Conservation (phyloP, 75 land plant genomes). For the Larix kaempferi region DNA sequence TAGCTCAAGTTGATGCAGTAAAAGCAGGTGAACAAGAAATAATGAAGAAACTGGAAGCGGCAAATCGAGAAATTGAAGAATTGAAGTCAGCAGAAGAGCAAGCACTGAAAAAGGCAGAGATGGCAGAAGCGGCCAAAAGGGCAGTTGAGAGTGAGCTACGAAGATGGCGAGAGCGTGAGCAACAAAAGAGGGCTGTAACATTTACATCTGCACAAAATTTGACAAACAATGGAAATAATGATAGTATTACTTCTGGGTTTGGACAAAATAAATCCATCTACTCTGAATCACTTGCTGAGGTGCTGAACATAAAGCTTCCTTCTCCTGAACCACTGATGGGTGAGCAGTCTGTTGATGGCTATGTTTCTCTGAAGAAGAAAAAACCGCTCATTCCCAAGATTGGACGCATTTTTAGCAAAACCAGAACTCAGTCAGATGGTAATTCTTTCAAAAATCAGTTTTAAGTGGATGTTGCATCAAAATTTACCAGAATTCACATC, state of each 20-base stretch:
- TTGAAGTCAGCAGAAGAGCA: slow-evolving; percentile 49
- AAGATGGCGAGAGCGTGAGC: slow-evolving; percentile 55
- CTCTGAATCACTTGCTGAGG: slow-evolving; percentile 8
- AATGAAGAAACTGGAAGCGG: slow-evolving; percentile 46
- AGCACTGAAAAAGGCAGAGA: slow-evolving; percentile 73
- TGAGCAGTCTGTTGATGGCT: slow-evolving; percentile 15
- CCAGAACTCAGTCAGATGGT: slow-evolving; percentile 47
- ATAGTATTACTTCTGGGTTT: slow-evolving; percentile 13
- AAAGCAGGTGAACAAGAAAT: slow-evolving; percentile 86
- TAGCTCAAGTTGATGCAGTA: slow-evolving; percentile 87
- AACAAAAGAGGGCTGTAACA: slow-evolving; percentile 43
- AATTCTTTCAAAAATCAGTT: slow-evolving; percentile 15
- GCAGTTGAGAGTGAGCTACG: slow-evolving; percentile 61
- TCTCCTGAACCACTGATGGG: slow-evolving; percentile 11
- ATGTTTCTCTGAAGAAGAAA: slow-evolving; percentile 17
- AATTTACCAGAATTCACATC: too few relatives aligned
- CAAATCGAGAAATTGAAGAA: slow-evolving; percentile 52
- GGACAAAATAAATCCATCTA: slow-evolving; percentile 15
- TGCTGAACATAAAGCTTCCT: slow-evolving; percentile 6
- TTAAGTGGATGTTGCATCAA: background rate
- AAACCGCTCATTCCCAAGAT: slow-evolving; percentile 41
- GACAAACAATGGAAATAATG: slow-evolving; percentile 9
- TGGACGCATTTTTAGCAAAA: slow-evolving; percentile 50
- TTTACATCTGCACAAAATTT: background rate
- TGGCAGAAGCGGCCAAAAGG: slow-evolving; percentile 86